Evolutionary conservation across 2,329 filamentous ascomycete species (phyloP).

Genomic region (Fusarium sp.): DNA sequence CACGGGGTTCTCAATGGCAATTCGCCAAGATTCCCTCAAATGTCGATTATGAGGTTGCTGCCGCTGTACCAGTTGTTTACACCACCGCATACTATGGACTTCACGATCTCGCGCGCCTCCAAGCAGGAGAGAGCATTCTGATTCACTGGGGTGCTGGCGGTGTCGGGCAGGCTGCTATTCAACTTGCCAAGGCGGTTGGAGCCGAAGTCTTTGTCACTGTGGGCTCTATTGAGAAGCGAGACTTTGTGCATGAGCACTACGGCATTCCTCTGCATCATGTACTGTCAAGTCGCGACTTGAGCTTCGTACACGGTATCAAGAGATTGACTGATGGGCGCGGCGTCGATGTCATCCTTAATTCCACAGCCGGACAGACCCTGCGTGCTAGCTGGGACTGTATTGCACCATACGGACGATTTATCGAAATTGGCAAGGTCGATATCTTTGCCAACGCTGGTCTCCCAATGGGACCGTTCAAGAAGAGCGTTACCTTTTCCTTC

Average conservation of each 20-base stretch:
- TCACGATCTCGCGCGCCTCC: conserved; percentile 19
- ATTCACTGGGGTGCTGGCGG: conserved; percentile 41
- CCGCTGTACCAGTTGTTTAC: conserved; percentile 27
- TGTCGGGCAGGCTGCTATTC: conserved; percentile 46
- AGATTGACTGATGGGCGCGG: conserved; percentile 38
- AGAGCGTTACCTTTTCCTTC: conserved; percentile 22
- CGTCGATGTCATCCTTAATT: conserved; percentile 48
- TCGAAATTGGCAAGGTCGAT: conserved; percentile 49
- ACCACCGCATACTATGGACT: conserved; percentile 33
- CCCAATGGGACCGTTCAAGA: conserved; percentile 48
- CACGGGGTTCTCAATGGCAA: neutral
- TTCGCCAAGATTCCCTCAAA: conserved; percentile 8
- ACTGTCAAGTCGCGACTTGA: conserved; percentile 27
- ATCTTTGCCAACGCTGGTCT: conserved; percentile 30
- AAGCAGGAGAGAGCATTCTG: conserved; percentile 42
- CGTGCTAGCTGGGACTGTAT: conserved; percentile 46
- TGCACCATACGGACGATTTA: conserved; percentile 45
- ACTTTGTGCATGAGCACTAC: conserved; percentile 40
- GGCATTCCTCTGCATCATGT: conserved; percentile 44
- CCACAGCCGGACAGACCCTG: conserved; percentile 42
- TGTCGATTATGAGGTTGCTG: conserved; percentile 15
- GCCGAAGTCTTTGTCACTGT: conserved; percentile 48
- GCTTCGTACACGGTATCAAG: neutral
- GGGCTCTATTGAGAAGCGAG: conserved; percentile 43
- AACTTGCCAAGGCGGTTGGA: conserved; percentile 37